phyloP scores from a whole-genome alignment of 345 rosid genomes.

The Hibiscus tridactylites region DNA sequence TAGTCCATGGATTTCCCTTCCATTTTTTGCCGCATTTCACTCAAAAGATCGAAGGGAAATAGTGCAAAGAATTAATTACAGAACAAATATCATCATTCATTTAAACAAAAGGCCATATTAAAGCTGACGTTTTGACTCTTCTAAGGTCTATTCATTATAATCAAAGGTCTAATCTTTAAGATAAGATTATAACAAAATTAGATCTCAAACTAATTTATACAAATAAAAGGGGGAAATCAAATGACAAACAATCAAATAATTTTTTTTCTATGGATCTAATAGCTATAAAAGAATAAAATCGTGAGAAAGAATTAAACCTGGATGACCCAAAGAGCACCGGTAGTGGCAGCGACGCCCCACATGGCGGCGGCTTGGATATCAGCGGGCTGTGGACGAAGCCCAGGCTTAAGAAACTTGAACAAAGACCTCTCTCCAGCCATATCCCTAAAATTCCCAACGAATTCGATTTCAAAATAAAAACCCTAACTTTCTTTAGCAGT shows the following conservation, averaged over 20 bases:
- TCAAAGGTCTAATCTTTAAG: background rate
- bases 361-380: conserved; percentile 66
- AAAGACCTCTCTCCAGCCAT: conserved; percentile 42
- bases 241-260: background rate
- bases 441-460: background rate
- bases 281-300: background rate
- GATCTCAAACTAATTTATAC: background rate
- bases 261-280: background rate
- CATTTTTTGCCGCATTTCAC: too few species aligned
- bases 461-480: background rate
- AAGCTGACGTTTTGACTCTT: background rate
- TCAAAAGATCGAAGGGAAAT: too few species aligned
- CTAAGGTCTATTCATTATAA: background rate
- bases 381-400: conserved; percentile 42
- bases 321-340: conserved; percentile 60
- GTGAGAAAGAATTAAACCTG: conserved; percentile 32
- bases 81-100: background rate
- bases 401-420: conserved; percentile 44
- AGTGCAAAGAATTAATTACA: background rate
- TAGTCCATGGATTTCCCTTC: background rate
- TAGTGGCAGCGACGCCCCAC: conserved; percentile 80
- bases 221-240: background rate
- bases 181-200: background rate
- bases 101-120: background rate
- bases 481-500: background rate